A percentile compares a stretch with the other conserved stretches of the same genome.
Conservation (phyloP, 148 eudicot genomes). For the Amaranthus cruentus region DNA sequence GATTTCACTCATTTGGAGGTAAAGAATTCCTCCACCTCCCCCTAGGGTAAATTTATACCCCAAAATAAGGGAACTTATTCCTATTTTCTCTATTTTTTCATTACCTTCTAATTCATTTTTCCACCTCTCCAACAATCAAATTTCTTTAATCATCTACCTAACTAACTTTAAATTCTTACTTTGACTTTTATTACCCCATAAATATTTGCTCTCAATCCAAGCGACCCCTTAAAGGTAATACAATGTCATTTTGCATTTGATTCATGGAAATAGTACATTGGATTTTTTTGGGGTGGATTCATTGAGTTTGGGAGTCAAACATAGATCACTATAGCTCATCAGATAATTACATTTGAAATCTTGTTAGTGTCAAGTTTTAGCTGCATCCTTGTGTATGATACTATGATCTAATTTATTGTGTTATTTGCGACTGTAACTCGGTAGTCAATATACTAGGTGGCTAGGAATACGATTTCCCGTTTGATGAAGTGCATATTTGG, state of each 20-base stretch:
- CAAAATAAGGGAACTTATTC: too few species aligned
- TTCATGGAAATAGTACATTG: slow-evolving; percentile 1
- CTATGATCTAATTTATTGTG: background rate
- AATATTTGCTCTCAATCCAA: too few species aligned
- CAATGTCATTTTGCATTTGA: slow-evolving; percentile 4
- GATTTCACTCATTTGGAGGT: too few species aligned
- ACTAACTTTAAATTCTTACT: too few species aligned
- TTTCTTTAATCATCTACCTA: too few species aligned
- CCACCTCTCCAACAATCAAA: too few species aligned
- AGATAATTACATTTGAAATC: background rate
- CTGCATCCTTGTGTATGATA: background rate
- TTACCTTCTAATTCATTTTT: too few species aligned
- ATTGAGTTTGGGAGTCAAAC: background rate
- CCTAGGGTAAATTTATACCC: too few species aligned
- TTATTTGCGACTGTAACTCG: background rate
- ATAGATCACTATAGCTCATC: background rate
- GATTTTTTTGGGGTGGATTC: background rate
- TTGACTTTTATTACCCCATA: too few species aligned
- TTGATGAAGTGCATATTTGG: background rate
- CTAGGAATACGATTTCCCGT: background rate
- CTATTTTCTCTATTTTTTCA: too few species aligned
- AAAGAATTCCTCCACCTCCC: too few species aligned
- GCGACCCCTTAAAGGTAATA: background rate
- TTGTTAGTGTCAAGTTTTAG: background rate
- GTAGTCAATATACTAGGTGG: background rate